Conservation (phyloP, 1,139 yeast species). For the Yamadazyma blattariae region DNA sequence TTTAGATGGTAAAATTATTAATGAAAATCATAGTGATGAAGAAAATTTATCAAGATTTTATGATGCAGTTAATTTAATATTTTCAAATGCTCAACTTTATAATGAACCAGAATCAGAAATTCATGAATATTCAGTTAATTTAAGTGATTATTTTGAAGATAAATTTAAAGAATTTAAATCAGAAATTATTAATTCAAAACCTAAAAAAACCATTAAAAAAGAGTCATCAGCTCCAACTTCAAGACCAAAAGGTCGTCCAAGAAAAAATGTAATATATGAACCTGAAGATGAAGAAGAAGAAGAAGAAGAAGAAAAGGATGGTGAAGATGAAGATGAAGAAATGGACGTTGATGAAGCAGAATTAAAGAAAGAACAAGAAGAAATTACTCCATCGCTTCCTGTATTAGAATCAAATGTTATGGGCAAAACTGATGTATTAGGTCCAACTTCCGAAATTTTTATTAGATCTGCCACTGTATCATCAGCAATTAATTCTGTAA, state of each 20-base stretch:
- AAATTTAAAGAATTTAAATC: slow-evolving; percentile 25
- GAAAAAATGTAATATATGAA: slow-evolving; percentile 15
- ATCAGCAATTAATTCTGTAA: slow-evolving; percentile 31
- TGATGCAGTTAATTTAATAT: slow-evolving; percentile 48
- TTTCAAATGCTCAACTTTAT: slow-evolving; percentile 56
- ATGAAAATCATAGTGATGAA: slow-evolving; percentile 24
- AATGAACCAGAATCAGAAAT: slow-evolving; percentile 56
- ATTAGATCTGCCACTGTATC: slow-evolving; percentile 37
- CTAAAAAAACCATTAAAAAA: slow-evolving; percentile 26
- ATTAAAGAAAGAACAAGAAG: slow-evolving; percentile 10
- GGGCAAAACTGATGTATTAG: slow-evolving; percentile 30
- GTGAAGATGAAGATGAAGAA: slow-evolving; percentile 14
- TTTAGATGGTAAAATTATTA: slow-evolving; percentile 37
- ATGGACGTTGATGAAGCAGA: slow-evolving; percentile 14
- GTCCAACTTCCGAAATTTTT: slow-evolving; percentile 26
- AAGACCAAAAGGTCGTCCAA: slow-evolving; percentile 20
- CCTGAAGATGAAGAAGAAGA: slow-evolving; percentile 18
- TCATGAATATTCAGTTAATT: slow-evolving; percentile 52
- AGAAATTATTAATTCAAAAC: slow-evolving; percentile 14
- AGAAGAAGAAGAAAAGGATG: slow-evolving; percentile 6
- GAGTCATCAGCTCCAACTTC: slow-evolving; percentile 12
- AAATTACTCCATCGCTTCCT: slow-evolving; percentile 11
- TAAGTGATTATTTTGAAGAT: slow-evolving; percentile 34
- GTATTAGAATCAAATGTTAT: slow-evolving; percentile 18
- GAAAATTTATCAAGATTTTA: slow-evolving; percentile 47